These are phyloP conservation scores for Euclidium syriacum DNA, from an alignment of 345 rosid genomes.

Conservation along the genomic window DNA sequence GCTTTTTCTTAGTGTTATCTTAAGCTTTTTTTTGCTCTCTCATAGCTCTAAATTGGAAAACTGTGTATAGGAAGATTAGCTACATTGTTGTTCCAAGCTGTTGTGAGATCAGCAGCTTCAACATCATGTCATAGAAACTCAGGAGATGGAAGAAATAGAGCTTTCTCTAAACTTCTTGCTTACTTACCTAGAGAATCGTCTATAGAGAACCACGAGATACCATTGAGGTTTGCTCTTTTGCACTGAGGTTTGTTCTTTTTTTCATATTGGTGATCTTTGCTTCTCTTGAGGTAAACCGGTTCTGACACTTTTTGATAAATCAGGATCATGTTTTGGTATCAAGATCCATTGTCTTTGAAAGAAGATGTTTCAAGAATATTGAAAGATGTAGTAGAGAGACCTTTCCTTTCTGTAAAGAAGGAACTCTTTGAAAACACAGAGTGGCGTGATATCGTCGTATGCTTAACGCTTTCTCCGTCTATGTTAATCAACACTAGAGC, in stretches of 20 bases:
- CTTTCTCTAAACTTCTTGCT: constrained; percentile 38
- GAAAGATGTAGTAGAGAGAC: constrained; percentile 48
- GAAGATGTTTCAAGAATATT: constrained; percentile 54
- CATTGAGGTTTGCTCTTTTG: constrained; percentile 47
- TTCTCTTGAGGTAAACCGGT: constrained; percentile 24
- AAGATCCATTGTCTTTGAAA: constrained; percentile 55
- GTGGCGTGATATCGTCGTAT: constrained; percentile 36
- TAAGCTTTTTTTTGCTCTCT: background rate
- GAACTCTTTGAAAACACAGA: constrained; percentile 54
- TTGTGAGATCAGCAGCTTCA: constrained; percentile 44
- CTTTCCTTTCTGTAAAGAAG: constrained; percentile 54
- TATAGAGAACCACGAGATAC: constrained; percentile 35
- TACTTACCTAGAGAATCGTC: constrained; percentile 41
- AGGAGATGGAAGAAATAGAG: constrained; percentile 25
- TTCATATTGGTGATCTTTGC: constrained; percentile 8
- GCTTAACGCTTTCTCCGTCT: constrained; percentile 19
- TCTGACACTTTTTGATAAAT: constrained; percentile 26
- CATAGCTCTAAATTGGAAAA: background rate
- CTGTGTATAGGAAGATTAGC: constrained; percentile 39
- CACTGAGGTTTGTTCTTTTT: background rate
- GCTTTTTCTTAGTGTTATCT: background rate
- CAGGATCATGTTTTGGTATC: constrained; percentile 74
- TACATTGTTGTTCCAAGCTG: constrained; percentile 39
- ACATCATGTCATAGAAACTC: constrained; percentile 31
- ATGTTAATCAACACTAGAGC: constrained; percentile 35